Evolutionary conservation across 805 yeast genomes (phyloP).

Genomic region (Zygosaccharomyces siamensis): DNA sequence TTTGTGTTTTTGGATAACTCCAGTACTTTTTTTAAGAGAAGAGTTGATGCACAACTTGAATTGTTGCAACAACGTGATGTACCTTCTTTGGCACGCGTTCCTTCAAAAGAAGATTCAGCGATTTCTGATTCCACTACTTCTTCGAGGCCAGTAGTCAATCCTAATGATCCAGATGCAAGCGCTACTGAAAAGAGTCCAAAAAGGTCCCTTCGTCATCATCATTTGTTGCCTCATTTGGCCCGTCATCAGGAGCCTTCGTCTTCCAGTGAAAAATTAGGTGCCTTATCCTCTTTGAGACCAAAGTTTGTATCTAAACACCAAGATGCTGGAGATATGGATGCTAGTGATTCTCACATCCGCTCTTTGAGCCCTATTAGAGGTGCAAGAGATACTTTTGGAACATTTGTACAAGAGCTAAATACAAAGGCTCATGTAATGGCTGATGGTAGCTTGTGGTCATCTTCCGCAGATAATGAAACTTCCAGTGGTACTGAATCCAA

Average conservation of each 20-base stretch:
- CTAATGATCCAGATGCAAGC: background rate
- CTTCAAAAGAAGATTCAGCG: background rate
- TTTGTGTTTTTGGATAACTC: conserved; percentile 60
- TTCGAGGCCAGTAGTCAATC: background rate
- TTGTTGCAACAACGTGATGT: conserved; percentile 6
- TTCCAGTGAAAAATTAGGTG: background rate
- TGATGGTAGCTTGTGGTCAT: background rate
- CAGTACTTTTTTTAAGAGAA: conserved; percentile 38
- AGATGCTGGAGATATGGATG: background rate
- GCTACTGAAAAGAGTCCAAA: background rate
- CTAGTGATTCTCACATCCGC: background rate
- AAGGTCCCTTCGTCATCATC: background rate
- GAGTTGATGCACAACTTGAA: conserved; percentile 34
- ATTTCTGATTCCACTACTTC: background rate
- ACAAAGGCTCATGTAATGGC: background rate
- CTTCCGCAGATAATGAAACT: conserved; percentile 5
- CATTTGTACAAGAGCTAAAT: background rate
- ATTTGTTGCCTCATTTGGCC: background rate
- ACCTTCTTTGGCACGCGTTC: background rate
- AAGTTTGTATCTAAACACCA: background rate
- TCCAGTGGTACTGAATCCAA: conserved; percentile 7
- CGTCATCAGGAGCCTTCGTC: conserved; percentile 1
- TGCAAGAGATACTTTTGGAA: background rate
- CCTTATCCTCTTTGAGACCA: background rate
- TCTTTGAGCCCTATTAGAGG: background rate